Evolutionary conservation across 495 filamentous ascomycete genomes (phyloP).

Genomic region (Neurospora tetrasperma): DNA sequence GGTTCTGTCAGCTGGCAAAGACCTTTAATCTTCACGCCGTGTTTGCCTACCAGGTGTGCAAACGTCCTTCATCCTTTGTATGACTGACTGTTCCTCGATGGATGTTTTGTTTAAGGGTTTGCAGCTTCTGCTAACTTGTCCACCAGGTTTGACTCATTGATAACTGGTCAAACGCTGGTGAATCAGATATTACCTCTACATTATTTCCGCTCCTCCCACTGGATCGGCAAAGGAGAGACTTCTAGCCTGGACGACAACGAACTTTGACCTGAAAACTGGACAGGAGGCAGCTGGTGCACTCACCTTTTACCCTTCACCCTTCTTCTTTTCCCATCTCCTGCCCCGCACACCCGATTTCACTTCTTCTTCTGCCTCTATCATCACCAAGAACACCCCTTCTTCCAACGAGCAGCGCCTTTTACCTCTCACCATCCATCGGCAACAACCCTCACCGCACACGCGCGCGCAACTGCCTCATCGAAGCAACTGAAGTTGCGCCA

Average conservation of each 20-base stretch:
- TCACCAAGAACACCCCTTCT: background rate
- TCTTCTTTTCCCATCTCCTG: fast-evolving
- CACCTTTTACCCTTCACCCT: background rate
- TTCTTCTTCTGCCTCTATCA: background rate
- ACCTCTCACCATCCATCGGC: background rate
- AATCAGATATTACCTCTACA: background rate
- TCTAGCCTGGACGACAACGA: background rate
- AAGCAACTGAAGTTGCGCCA: background rate
- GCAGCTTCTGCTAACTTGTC: background rate
- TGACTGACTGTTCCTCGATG: background rate
- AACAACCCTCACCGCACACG: background rate
- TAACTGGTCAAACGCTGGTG: background rate
- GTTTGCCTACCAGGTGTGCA: background rate
- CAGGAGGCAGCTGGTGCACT: background rate
- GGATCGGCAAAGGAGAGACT: background rate
- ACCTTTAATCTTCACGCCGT: background rate
- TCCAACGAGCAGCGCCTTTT: background rate
- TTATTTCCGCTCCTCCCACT: background rate
- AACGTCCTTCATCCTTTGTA: background rate
- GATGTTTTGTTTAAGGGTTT: background rate
- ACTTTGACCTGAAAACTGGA: background rate
- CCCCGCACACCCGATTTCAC: background rate
- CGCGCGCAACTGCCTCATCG: background rate
- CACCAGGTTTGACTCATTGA: background rate
- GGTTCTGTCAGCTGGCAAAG: background rate